phyloP scores from a whole-genome alignment of 2,329 filamentous ascomycete species.

The Uncinocarpus reesii region DNA sequence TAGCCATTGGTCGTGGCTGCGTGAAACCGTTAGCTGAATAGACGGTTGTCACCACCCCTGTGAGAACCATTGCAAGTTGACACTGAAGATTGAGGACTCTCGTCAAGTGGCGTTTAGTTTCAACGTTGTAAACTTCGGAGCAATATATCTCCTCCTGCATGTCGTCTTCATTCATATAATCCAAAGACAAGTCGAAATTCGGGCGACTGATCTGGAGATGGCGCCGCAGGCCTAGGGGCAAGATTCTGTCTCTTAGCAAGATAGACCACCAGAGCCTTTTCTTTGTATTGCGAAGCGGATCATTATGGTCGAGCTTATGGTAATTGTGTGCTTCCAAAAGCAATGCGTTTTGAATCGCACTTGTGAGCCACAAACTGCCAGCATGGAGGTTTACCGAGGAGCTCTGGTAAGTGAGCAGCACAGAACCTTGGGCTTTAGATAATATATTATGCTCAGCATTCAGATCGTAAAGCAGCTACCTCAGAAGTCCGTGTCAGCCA shows the following conservation, averaged over 20 bases:
- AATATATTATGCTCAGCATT: constrained; percentile 21
- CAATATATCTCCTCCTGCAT: constrained; percentile 39
- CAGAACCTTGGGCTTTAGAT: constrained; percentile 25
- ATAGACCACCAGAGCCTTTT: constrained; percentile 50
- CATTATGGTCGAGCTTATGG: constrained; percentile 37
- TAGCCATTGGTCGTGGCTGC: constrained; percentile 11
- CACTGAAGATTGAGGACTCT: constrained; percentile 40
- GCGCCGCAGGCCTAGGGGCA: constrained; percentile 43
- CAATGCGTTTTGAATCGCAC: constrained; percentile 43
- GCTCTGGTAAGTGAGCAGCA: constrained; percentile 33
- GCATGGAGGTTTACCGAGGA: constrained; percentile 25
- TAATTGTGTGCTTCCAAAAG: constrained; percentile 34
- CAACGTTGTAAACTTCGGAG: constrained; percentile 39
- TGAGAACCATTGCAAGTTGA: constrained; percentile 39
- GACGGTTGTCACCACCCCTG: constrained; percentile 39
- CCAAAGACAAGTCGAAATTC: constrained; percentile 38
- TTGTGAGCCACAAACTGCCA: constrained; percentile 37
- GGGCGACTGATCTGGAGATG: constrained; percentile 42
- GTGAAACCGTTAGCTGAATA: constrained; percentile 29
- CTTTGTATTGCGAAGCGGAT: constrained; percentile 28
- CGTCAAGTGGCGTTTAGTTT: constrained; percentile 38
- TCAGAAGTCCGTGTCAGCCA: background rate
- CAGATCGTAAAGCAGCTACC: constrained; percentile 26
- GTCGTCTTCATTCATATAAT: constrained; percentile 35
- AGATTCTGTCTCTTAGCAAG: constrained; percentile 43